Base-by-base conservation (phyloP, 352 stramenopile species). In the Pythium vanterpoolii region DNA sequence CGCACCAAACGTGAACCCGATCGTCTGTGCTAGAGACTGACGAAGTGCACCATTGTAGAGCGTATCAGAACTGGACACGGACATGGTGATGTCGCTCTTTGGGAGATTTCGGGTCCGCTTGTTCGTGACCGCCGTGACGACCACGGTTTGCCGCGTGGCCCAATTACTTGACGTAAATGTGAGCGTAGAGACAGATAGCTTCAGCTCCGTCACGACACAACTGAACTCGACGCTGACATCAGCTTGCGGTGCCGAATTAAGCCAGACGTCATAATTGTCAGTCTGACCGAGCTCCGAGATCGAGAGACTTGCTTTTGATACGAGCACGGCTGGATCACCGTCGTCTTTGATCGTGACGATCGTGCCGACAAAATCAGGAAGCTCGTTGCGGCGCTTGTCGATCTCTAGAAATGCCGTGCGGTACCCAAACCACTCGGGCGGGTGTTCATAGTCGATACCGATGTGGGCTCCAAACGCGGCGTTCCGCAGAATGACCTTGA, bases 301-400 rank as follows among this genome's bases (percentile, higher is more conserved):
- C 0, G 79, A 88, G 16, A 89, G 27, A 51, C 75, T 88, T 4
- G 72, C 69, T 56, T 89, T 91, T 1, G 75, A 76, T n/a, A 91
- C 36, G 10, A 91, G 45, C 9, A 91, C 68, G 0, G 81, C 81
- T 3, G 81, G 50, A 54, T 91, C 81, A 1, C 65, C 66, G 40
- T 91, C 81, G 14, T 91, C 81, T 50, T 69, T 50, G 51, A 91
- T 91, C 1, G 77, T 78, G 40, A 91, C 81, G 46, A 91, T 77
- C 16, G 81, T 75, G 0, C 79, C 75, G 19, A 91, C 64, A 53
- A 86, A 87, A 54, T 91, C 79, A 9, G 72, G 39, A 0, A 88
- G 59, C 49, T 74, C 56, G 19, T 68, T 39, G 16, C 45, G 44
- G 13, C 71, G 70, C 16, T 61, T 66, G 30, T 88, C 78, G 4